These are phyloP conservation scores for Pestalotiopsis fici DNA, from an alignment of 2,329 filamentous ascomycete genomes.

Conservation along the genomic window DNA sequence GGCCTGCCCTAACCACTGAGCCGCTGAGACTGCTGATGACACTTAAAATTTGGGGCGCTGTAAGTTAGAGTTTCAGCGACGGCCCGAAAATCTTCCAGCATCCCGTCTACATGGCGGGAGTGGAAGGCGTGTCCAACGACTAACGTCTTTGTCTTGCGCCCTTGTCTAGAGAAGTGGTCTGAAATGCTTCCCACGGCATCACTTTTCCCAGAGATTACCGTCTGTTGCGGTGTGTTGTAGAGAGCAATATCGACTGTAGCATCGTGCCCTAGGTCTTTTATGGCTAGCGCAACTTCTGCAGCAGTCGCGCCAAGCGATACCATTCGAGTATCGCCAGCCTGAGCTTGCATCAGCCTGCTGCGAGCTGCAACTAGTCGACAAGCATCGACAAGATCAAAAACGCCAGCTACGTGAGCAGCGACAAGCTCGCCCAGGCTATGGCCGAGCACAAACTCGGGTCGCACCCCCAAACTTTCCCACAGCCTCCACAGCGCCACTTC, in stretches of 20 bases:
- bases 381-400: constrained; percentile 31
- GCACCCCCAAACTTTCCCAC: constrained; percentile 31
- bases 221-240: constrained; percentile 26
- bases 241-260: constrained; percentile 21
- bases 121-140: constrained; percentile 27
- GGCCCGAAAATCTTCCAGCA: constrained; percentile 22
- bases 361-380: constrained; percentile 31
- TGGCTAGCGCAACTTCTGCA: constrained; percentile 19
- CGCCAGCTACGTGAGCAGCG: constrained; percentile 30
- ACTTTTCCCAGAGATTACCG: constrained; percentile 26
- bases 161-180: constrained; percentile 15
- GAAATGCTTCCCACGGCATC: constrained; percentile 18
- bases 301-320: constrained; percentile 25
- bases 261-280: constrained; percentile 17
- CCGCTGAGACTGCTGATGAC: constrained; percentile 26
- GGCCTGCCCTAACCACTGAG: constrained; percentile 16
- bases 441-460: constrained; percentile 28
- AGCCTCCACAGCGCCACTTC: constrained; percentile 31
- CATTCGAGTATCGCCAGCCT: constrained; percentile 22
- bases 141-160: constrained; percentile 21
- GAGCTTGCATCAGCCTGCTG: constrained; percentile 29
- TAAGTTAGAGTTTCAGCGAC: constrained; percentile 22
- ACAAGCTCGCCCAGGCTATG: constrained; percentile 31
- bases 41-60: constrained; percentile 14
- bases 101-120: constrained; percentile 24